phyloP scores from a whole-genome alignment of 768 basidiomycete genomes.

The Cystobasidiopsis lactophilus region DNA sequence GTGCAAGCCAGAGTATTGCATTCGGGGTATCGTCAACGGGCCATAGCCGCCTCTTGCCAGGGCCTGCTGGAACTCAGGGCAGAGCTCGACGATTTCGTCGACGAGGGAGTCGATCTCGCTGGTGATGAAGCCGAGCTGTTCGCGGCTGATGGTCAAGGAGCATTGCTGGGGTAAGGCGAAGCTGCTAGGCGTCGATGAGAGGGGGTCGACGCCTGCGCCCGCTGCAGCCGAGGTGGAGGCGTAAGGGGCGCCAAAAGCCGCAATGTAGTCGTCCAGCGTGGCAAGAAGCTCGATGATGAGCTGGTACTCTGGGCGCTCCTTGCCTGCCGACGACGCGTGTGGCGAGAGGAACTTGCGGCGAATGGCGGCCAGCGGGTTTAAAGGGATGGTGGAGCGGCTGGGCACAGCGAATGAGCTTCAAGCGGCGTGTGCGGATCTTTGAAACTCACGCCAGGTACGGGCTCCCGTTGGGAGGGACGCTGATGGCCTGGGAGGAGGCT shows the following conservation, averaged over 20 bases:
- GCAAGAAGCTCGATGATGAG: neutral
- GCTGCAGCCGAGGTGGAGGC: no score
- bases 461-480: no score
- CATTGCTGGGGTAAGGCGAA: no score
- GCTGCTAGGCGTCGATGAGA: no score
- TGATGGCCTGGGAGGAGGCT: no score
- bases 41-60: constrained; percentile 5
- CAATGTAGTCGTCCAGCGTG: neutral
- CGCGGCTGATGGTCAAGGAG: neutral
- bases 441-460: no score
- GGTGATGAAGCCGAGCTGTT: neutral
- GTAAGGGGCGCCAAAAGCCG: neutral
- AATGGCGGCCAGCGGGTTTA: no score
- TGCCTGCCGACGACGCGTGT: neutral
- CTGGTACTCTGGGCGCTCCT: neutral
- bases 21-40: neutral
- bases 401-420: no score
- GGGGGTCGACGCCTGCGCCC: no score
- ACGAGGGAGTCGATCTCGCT: constrained; percentile 8
- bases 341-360: no score
- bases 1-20: neutral
- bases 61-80: constrained; percentile 6
- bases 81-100: constrained; percentile 6
- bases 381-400: no score
- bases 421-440: no score